phyloP scores from a whole-genome alignment of 2,329 filamentous ascomycete genomes.

The Paraphaeosphaeria minitans region DNA sequence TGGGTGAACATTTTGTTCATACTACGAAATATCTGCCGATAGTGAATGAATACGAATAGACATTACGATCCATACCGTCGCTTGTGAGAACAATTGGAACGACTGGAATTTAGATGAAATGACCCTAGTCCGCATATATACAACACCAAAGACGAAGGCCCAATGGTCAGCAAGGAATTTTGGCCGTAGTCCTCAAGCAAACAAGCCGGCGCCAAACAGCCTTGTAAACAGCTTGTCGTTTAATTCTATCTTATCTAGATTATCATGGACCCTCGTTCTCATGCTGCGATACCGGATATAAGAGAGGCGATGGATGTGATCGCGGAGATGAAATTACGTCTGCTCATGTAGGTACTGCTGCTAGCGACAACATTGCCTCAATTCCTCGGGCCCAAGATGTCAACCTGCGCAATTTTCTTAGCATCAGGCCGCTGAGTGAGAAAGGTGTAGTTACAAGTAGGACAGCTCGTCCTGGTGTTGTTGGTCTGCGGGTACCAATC shows the following conservation, averaged over 20 bases:
- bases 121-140: neutral
- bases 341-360: neutral
- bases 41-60: neutral
- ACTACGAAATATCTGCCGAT: neutral
- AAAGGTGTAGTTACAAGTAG: slow-evolving; percentile 13
- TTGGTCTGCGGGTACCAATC: slow-evolving; percentile 55
- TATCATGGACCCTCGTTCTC: neutral
- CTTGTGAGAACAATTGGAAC: neutral
- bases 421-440: slow-evolving; percentile 7
- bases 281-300: neutral
- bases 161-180: neutral
- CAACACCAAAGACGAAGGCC: slow-evolving; percentile 1
- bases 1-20: neutral
- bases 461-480: slow-evolving; percentile 10
- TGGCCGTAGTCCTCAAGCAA: neutral
- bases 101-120: neutral
- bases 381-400: neutral
- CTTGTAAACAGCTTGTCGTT: neutral
- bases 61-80: neutral
- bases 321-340: neutral
- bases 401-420: slow-evolving; percentile 7
- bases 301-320: neutral
- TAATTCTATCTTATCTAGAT: neutral
- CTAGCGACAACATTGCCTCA: neutral
- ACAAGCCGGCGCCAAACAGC: neutral